Evolutionary conservation across 805 yeast species (phyloP), one percentile per base, ranked within the genome.

Genomic region (Starmerella lactis-condensi): DNA sequence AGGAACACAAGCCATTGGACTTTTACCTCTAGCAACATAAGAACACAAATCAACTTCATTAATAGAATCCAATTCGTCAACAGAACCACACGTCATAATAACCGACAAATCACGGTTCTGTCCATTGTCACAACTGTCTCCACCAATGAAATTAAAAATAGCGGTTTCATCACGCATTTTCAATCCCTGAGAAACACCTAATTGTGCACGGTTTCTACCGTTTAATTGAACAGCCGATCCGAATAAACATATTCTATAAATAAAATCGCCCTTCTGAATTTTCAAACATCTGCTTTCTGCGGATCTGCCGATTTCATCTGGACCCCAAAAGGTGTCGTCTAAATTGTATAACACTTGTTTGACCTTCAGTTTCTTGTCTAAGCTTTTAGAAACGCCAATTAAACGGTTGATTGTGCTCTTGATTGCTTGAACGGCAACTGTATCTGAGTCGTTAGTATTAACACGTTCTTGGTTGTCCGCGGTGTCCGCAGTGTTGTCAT

Each of bases 71-170:
- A 81, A 51, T 34, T 62, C 58, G 28, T 64, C 57, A 3, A 57
- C 53, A 2, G 61, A 54, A 1, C 91, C 91, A 54, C 98, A 89
- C 12, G 59, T 57, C 33, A 83, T 47, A 15, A 58, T 58, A 2
- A 78, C 72, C 7, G 51, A 54, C 1, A 79, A 83, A 21, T 74
- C 65, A 51, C 98, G 68, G 18, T 58, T 51, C 4, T 95, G 95
- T 0, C 98, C 98, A 50, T 82, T 78, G 94, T 96, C 85, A 53
- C 98, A 89, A 47, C 62, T 66, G 25, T 70, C 72, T 14, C 98
- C 98, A 13, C 58, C 47, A 4, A 52, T 57, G 47, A 61, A 89
- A 19, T 46, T 43, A 19, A 67, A 38, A 14, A 39, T 40, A 27
- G 60, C 33, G 12, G 55, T 53, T 4, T 50, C 54, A 5, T 44